Base-by-base conservation (phyloP, 495 filamentous ascomycete genomes). In the Cercophora sp. region DNA sequence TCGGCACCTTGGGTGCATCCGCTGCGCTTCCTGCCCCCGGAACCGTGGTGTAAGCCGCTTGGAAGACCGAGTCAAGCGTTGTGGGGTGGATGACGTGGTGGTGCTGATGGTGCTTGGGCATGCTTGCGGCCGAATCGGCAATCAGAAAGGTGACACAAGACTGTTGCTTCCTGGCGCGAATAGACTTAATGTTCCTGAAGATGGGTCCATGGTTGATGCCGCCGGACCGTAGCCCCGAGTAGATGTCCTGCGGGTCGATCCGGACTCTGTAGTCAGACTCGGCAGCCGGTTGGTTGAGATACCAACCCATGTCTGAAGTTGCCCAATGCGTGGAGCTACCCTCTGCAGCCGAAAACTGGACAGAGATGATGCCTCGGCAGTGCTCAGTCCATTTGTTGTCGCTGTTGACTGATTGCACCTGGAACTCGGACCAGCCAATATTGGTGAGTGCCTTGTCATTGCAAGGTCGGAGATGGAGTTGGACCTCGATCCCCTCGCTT, bases 71-170 rank as follows among this genome's bases (percentile, higher is more conserved):
- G 48, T 76, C 74, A 2, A 77, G 39, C 0, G 76, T 77, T 0
- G 71, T 69, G 0, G 79, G 79, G 43, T 82, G 78, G 15, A 80
- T 65, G 10, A 80, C 23, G 44, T 73, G 72, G 1, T 59, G 57
- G 10, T 58, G 66, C 50, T 76, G 65, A 50, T 67, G 74, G 2
- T 65, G 32, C 22, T 60, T 60, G 2, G 78, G 74, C 75, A 79
- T 78, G 2, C 60, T 37, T 0, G 59, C 55, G 16, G 47, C 47
- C 6, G 69, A 68, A 46, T 79, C 70, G 2, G 70, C 72, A 11
- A 77, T 59, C 0, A 32, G 26, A 26, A 74, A 60, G 2, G 52
- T 52, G 3, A 61, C 56, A 18, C 56, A 31, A 9, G 61, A 62
- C 44, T 62, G 56, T 32, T 58, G 58, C 19, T 51, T 44, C 8